Evolutionary conservation across 148 eudicot species (phyloP).

Genomic region (Nepenthes mirabilis): DNA sequence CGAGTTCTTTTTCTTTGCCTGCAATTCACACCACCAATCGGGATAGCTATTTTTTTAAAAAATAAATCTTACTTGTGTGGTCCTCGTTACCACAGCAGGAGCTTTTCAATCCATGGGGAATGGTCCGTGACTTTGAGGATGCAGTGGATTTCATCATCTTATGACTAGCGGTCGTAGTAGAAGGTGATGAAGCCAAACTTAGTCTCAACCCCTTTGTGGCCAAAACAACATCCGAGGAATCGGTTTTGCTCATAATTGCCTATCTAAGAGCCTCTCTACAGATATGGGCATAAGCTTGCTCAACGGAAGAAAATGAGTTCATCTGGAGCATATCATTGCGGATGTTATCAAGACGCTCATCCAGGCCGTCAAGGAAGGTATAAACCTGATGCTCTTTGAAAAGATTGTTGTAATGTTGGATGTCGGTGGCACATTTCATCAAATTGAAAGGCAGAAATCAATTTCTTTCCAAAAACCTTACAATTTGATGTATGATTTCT

Average conservation of each 20-base stretch:
- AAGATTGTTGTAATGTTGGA: neutral
- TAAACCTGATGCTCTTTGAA: slow-evolving; percentile 7
- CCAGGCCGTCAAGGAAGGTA: neutral
- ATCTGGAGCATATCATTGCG: slow-evolving; percentile 1
- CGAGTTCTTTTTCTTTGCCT: neutral
- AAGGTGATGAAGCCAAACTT: neutral
- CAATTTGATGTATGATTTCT: neutral
- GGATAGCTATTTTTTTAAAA: neutral
- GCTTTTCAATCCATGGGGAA: too few species aligned
- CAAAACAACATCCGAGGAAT: too few species aligned
- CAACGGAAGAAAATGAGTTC: slow-evolving; percentile 1
- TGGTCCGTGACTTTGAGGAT: neutral
- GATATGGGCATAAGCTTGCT: slow-evolving; percentile 6
- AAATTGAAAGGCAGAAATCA: too few species aligned
- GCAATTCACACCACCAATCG: neutral
- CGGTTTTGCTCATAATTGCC: too few species aligned
- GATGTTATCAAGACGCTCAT: slow-evolving; percentile 8
- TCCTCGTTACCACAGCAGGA: neutral
- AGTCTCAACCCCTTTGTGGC: neutral
- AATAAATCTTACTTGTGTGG: neutral
- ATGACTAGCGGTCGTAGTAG: neutral
- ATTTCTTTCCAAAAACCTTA: slow-evolving; percentile 4
- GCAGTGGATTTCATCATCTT: neutral
- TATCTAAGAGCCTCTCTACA: neutral
- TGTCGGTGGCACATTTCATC: neutral